Evolutionary conservation across 208 protist genomes (phyloP).

Genomic region (Herpetomonas muscarum): DNA sequence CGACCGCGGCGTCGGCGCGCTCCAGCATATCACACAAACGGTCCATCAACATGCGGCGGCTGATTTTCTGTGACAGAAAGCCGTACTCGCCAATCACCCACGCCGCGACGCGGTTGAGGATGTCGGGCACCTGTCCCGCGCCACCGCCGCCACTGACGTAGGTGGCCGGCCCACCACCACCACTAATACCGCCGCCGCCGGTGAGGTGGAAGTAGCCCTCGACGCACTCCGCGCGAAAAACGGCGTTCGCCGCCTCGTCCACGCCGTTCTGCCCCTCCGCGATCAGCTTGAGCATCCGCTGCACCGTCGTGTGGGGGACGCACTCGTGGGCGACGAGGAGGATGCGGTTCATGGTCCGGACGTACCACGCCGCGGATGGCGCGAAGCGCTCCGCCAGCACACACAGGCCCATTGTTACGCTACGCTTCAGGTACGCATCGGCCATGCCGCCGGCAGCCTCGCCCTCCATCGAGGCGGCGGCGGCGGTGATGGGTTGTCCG

Average conservation of each 20-base stretch:
- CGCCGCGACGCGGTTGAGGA: conserved; percentile 62
- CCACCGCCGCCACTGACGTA: neutral
- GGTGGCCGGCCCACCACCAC: neutral
- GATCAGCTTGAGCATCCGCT: conserved; percentile 93
- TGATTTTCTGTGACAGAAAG: conserved; percentile 57
- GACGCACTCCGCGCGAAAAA: conserved; percentile 72
- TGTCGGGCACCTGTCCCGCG: conserved; percentile 24
- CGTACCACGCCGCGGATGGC: conserved; percentile 55
- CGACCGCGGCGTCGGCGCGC: conserved; percentile 14
- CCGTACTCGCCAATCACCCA: conserved; percentile 95
- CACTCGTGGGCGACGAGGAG: conserved; percentile 77
- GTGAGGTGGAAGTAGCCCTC: conserved; percentile 69
- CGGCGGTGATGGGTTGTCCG: neutral
- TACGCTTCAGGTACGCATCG: conserved; percentile 65
- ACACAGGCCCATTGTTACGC: conserved; percentile 79
- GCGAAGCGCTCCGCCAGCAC: conserved; percentile 81
- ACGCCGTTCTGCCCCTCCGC: conserved; percentile 73
- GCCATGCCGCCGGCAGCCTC: neutral
- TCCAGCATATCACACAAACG: conserved; percentile 69
- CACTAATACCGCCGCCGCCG: conserved; percentile 20
- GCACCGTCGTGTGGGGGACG: conserved; percentile 51
- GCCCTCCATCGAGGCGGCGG: neutral
- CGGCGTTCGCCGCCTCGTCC: conserved; percentile 55
- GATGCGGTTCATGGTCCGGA: conserved; percentile 91
- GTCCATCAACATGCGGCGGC: conserved; percentile 49